Evolutionary conservation across 164 flowering plant genomes (phyloP).

Genomic region (Saururus chinensis): DNA sequence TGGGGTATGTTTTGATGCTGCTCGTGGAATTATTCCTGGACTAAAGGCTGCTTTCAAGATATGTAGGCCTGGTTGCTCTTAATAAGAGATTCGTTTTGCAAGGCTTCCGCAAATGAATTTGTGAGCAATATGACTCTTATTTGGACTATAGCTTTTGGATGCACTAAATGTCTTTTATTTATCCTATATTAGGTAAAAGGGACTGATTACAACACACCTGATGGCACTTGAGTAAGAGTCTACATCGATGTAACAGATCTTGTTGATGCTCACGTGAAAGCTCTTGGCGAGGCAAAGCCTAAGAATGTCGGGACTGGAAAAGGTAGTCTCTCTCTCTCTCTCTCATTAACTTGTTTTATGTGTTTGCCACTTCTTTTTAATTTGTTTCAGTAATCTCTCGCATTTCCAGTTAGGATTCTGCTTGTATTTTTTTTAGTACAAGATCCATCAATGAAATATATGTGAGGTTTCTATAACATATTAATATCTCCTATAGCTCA

Average conservation of each 20-base stretch:
- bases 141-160: background rate
- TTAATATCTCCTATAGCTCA: too few relatives aligned
- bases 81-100: too few relatives aligned
- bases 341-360: too few relatives aligned
- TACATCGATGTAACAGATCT: constrained; percentile 95
- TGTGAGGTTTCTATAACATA: too few relatives aligned
- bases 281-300: constrained; percentile 68
- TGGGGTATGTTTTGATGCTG: constrained; percentile 99
- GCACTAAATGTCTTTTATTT: background rate
- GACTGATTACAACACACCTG: constrained; percentile 74
- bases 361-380: too few relatives aligned
- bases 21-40: constrained; percentile 69
- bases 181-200: constrained; percentile 58
- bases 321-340: constrained; percentile 36
- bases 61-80: background rate
- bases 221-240: constrained; percentile 91
- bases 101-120: background rate
- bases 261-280: constrained; percentile 99
- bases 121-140: background rate
- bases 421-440: too few relatives aligned
- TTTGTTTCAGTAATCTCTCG: too few relatives aligned
- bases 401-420: too few relatives aligned
- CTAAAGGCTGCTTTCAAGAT: constrained; percentile 36
- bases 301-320: constrained; percentile 88
- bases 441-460: too few relatives aligned